These are phyloP conservation scores for Zygnema circumcarinatum DNA, from an alignment of 139 green algal species.

Conservation along the genomic window DNA sequence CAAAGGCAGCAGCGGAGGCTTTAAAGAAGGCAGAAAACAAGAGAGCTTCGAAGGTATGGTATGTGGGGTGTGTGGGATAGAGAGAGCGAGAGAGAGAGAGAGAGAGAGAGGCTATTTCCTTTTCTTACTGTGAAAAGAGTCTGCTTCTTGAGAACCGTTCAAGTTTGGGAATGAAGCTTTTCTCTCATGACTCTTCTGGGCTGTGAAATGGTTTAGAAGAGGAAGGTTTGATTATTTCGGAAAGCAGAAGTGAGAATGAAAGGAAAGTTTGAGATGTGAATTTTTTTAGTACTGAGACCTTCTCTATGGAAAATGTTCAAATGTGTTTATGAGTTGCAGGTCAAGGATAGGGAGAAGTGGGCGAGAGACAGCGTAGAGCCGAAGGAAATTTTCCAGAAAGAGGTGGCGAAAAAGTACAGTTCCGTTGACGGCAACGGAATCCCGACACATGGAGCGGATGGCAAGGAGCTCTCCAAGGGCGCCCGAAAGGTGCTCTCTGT, in stretches of 20 bases:
- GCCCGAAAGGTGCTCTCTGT: slow-evolving; percentile 53
- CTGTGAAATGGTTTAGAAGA: neutral
- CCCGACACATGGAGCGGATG: slow-evolving; percentile 83
- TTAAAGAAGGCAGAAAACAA: slow-evolving; percentile 71
- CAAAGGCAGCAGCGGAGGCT: slow-evolving; percentile 67
- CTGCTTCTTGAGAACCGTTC: neutral
- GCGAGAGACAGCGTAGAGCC: no score
- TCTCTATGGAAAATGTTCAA: neutral
- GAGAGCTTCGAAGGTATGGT: slow-evolving; percentile 34
- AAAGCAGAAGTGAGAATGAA: neutral
- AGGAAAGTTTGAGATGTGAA: neutral
- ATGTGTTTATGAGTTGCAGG: neutral
- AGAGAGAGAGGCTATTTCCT: neutral
- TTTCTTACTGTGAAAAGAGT: neutral
- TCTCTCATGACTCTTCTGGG: neutral
- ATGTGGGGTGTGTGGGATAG: neutral
- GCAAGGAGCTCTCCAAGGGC: slow-evolving; percentile 66
- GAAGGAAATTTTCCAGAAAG: no score
- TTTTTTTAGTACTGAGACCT: neutral
- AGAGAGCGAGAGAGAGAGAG: neutral
- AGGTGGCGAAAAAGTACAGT: slow-evolving; percentile 63
- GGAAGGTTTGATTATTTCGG: neutral
- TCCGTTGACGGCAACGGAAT: slow-evolving; percentile 75
- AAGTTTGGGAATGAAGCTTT: neutral
- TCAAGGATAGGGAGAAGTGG: slow-evolving; percentile 73